Evolutionary conservation across 2,329 filamentous ascomycete genomes (phyloP).

Genomic region (Basipetospora chlamydospora): DNA sequence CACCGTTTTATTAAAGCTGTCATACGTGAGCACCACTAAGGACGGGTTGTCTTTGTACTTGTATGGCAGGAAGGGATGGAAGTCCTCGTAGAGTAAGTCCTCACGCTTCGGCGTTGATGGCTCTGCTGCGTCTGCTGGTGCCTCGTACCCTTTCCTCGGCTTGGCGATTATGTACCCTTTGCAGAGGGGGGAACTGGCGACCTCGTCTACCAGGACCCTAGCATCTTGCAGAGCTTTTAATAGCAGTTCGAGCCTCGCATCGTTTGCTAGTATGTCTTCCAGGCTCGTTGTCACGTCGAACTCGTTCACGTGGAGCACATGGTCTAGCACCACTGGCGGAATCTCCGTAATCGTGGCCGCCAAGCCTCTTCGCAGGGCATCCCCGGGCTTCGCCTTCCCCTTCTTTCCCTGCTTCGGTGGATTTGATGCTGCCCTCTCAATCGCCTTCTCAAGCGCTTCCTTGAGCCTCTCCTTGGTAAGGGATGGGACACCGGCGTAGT

Average conservation of each 20-base stretch:
- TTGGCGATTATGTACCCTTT: constrained; percentile 85
- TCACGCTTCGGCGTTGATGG: constrained; percentile 17
- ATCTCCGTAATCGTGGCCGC: constrained; percentile 78
- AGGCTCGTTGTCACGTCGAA: constrained; percentile 58
- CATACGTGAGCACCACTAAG: constrained; percentile 58
- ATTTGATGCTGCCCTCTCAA: constrained; percentile 30
- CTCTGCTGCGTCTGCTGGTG: constrained; percentile 6
- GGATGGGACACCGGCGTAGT: constrained; percentile 60
- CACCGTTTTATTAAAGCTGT: constrained; percentile 82
- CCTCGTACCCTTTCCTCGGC: constrained; percentile 20
- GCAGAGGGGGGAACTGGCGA: constrained; percentile 49
- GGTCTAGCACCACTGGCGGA: constrained; percentile 76
- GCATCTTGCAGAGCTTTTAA: constrained; percentile 57
- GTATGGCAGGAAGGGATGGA: constrained; percentile 76
- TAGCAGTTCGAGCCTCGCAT: constrained; percentile 49
- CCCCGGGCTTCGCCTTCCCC: constrained; percentile 57
- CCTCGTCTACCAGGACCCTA: constrained; percentile 50
- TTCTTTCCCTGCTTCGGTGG: constrained; percentile 35
- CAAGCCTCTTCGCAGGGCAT: constrained; percentile 65
- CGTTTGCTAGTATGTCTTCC: constrained; percentile 54
- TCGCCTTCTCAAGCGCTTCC: constrained; percentile 51
- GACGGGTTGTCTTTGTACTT: constrained; percentile 59
- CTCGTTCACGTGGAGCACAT: constrained; percentile 55
- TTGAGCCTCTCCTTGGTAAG: constrained; percentile 61
- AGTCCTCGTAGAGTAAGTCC: constrained; percentile 73